Evolutionary conservation across 345 rosid genomes (phyloP).

Genomic region (Salix suchowensis): DNA sequence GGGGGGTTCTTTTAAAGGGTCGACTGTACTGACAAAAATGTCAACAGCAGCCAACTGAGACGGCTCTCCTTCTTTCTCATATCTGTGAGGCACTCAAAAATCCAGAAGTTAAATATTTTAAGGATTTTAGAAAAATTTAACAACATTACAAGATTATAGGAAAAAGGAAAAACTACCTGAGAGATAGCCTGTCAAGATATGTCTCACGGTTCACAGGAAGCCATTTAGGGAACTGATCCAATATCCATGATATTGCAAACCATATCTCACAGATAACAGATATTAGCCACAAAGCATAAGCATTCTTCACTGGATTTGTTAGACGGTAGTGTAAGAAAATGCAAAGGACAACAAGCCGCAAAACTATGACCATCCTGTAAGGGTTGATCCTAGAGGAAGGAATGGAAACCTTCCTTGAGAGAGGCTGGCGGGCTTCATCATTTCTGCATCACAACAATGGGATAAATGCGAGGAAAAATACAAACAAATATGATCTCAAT

Average conservation of each 20-base stretch:
- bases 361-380: slow-evolving; percentile 30
- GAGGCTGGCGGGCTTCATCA: slow-evolving; percentile 37
- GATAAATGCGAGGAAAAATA: background rate
- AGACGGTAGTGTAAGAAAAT: slow-evolving; percentile 34
- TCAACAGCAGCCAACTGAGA: slow-evolving; percentile 24
- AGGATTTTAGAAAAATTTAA: background rate
- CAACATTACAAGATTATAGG: background rate
- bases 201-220: slow-evolving; percentile 38
- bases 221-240: slow-evolving; percentile 43
- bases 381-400: slow-evolving; percentile 35
- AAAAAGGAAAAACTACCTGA: slow-evolving; percentile 18
- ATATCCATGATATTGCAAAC: slow-evolving; percentile 39
- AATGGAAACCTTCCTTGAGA: slow-evolving; percentile 31
- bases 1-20: slow-evolving; percentile 69
- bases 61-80: slow-evolving; percentile 29
- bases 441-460: slow-evolving; percentile 16
- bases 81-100: slow-evolving; percentile 6
- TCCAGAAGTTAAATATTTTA: background rate
- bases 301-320: slow-evolving; percentile 30
- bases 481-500: background rate
- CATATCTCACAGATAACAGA: slow-evolving; percentile 38
- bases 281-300: slow-evolving; percentile 28
- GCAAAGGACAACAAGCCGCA: slow-evolving; percentile 33
- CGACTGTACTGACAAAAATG: slow-evolving; percentile 41
- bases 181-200: slow-evolving; percentile 34